Conservation (phyloP, 768 basidiomycete genomes). For the Trametes punicea region DNA sequence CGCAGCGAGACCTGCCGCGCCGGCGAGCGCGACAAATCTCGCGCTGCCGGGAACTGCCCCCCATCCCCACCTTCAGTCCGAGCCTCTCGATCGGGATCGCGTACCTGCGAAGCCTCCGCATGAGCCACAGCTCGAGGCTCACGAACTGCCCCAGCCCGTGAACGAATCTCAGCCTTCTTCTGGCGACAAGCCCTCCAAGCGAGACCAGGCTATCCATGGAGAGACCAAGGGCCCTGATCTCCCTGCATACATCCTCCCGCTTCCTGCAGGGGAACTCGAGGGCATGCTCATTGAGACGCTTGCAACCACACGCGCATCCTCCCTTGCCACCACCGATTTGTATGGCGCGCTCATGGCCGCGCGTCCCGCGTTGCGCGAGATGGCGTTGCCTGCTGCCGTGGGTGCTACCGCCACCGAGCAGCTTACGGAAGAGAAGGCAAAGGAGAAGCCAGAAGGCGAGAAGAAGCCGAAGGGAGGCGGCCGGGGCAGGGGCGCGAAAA, state of each 20-base stretch:
- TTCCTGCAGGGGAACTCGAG: conserved; percentile 43
- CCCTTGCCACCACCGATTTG: conserved; percentile 52
- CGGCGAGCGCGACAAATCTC: conserved; percentile 11
- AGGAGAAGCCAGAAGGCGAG: conserved; percentile 26
- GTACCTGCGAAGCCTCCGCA: neutral
- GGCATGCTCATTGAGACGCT: conserved; percentile 71
- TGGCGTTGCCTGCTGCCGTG: conserved; percentile 11
- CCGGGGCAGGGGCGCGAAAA: conserved; percentile 20
- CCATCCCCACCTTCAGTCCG: neutral
- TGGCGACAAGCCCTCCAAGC: neutral
- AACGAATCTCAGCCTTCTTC: neutral
- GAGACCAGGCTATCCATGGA: neutral
- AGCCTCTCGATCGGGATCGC: neutral
- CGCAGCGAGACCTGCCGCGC: neutral
- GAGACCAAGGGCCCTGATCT: neutral
- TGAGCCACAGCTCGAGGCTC: neutral
- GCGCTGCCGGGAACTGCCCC: neutral
- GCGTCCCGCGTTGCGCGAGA: conserved; percentile 45
- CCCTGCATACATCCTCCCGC: conserved; percentile 12
- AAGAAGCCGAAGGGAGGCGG: conserved; percentile 7
- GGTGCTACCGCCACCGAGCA: neutral
- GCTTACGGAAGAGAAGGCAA: conserved; percentile 32
- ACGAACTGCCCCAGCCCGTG: neutral
- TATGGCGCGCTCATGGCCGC: conserved; percentile 49
- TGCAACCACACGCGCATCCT: conserved; percentile 69